Evolutionary conservation across 2,329 filamentous ascomycete genomes (phyloP), one percentile per base, ranked within the genome.

Genomic region (Neonectria hederae): DNA sequence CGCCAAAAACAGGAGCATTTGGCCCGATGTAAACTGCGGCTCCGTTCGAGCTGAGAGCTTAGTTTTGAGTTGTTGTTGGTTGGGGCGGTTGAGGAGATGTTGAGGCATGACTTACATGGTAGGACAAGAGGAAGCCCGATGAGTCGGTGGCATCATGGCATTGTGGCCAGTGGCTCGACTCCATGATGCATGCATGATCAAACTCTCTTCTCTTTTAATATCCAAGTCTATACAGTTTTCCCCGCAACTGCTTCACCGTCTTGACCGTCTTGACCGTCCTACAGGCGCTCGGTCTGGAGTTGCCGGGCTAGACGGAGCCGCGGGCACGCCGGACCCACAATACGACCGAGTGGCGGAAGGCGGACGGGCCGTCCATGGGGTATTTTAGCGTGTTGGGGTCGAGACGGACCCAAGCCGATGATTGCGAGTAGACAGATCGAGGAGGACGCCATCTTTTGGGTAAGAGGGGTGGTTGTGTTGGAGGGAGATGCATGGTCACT

Each of bases 311-410:
- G 59, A 62, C 46, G 38, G 22, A 24, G 46, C n/a, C 8, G 46
- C 38, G 35, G 45, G 26, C 35, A 52, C 24, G 35, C 32, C 56
- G 35, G 24, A 19, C 21, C 59, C 59, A 58, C 53, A 62, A 62
- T 62, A 46, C 28, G 53, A 54, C 59, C 59, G 59, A 62, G 59
- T 32, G 30, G 48, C 54, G 55, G 43, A 49, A 26, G 45, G 43
- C 14, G 35, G 28, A 40, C 54, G 28, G 43, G 54, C 45, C 32
- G 24, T 42, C 43, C 32, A 51, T 49, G 28, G 46, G 17, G 46
- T 30, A 26, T 22, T 8, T 26, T n/a, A 32, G 26, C 26, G 46
- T 21, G 8, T 28, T n/a, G 24, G n/a, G 24, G 22, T 42, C 26
- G 26, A 51, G 28, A 6, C 5, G 46, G 46, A 32, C 1, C 46